phyloP scores from a whole-genome alignment of 305 asterid genomes.

The Fraxinus latifolia region DNA sequence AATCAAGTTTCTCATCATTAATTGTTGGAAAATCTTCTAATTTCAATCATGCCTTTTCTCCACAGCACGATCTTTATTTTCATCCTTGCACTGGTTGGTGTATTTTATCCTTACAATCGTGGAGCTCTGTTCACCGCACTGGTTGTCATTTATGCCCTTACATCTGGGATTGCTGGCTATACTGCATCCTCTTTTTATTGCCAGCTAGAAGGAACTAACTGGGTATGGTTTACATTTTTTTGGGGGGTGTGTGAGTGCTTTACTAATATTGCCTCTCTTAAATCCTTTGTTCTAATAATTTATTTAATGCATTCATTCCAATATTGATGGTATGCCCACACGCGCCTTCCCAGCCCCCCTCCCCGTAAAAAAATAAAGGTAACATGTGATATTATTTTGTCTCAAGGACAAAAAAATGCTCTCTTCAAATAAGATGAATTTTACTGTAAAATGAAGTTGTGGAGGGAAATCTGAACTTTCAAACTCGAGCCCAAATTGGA shows the following conservation, averaged over 20 bases:
- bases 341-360: neutral
- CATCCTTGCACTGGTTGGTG: constrained; percentile 67
- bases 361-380: neutral
- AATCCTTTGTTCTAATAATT: neutral
- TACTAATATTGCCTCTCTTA: neutral
- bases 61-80: constrained; percentile 54
- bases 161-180: constrained; percentile 72
- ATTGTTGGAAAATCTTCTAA: neutral
- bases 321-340: neutral
- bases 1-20: neutral
- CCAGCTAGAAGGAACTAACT: constrained; percentile 69
- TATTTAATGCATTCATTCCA: neutral
- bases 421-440: neutral
- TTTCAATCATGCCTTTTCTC: neutral
- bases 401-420: neutral
- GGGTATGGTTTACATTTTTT: constrained; percentile 39
- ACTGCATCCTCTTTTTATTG: constrained; percentile 64
- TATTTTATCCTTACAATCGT: constrained; percentile 73
- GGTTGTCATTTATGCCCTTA: constrained; percentile 69
- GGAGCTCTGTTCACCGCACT: constrained; percentile 72
- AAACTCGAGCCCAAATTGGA: neutral
- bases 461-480: neutral
- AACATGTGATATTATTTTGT: neutral
- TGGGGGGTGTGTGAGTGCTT: neutral
- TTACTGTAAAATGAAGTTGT: neutral